Evolutionary conservation across 805 yeast genomes (phyloP).

Genomic region (Candida peoriensis): DNA sequence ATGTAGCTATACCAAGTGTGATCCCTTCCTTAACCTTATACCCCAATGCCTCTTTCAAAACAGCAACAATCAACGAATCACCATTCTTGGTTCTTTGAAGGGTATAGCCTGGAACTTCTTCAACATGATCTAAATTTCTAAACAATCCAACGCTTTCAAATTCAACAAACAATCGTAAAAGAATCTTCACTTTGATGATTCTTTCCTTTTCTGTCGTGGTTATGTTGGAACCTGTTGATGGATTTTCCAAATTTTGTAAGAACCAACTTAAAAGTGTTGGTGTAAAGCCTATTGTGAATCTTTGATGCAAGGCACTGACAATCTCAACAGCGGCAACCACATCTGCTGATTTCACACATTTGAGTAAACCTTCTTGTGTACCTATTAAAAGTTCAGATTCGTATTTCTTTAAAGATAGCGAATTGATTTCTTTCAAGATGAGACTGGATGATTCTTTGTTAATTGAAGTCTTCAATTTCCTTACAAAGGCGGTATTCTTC

Average conservation of each 20-base stretch:
- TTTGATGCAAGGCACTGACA: slow-evolving; percentile 68
- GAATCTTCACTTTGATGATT: slow-evolving; percentile 37
- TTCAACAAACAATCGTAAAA: slow-evolving; percentile 52
- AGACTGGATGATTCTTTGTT: slow-evolving; percentile 43
- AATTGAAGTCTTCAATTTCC: slow-evolving; percentile 56
- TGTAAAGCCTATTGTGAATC: slow-evolving; percentile 56
- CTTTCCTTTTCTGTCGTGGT: slow-evolving; percentile 42
- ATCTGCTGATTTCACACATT: slow-evolving; percentile 51
- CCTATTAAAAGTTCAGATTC: slow-evolving; percentile 63
- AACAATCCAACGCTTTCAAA: slow-evolving; percentile 54
- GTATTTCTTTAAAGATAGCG: slow-evolving; percentile 68
- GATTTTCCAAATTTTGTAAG: slow-evolving; percentile 35
- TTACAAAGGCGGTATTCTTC: slow-evolving; percentile 76
- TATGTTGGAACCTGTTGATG: slow-evolving; percentile 16
- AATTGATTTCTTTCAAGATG: slow-evolving; percentile 54
- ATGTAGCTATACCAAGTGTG: slow-evolving; percentile 35
- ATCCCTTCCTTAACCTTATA: slow-evolving; percentile 33
- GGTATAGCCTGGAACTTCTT: slow-evolving; percentile 41
- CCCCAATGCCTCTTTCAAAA: slow-evolving; percentile 40
- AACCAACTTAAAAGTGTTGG: slow-evolving; percentile 40
- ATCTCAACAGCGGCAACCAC: slow-evolving; percentile 60
- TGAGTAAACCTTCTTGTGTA: slow-evolving; percentile 54
- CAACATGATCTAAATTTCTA: slow-evolving; percentile 37
- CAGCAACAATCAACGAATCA: slow-evolving; percentile 37
- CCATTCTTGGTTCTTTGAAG: slow-evolving; percentile 27